These are phyloP conservation scores for Rhododendron ovatum DNA, from an alignment of 148 eudicot species.

Conservation along the genomic window DNA sequence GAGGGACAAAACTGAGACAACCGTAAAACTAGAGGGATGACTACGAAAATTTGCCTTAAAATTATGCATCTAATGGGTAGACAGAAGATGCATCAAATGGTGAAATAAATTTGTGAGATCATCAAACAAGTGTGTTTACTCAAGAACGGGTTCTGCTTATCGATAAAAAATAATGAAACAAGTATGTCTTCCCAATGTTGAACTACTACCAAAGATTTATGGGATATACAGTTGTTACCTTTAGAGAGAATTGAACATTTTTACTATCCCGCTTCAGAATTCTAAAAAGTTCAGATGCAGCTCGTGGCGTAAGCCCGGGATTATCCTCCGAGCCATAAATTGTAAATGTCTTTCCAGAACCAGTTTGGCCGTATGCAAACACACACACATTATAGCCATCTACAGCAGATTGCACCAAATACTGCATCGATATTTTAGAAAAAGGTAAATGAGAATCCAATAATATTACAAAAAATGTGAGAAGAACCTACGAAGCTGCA, in stretches of 20 bases:
- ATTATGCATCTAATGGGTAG: background rate
- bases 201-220: background rate
- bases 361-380: conserved; percentile 99
- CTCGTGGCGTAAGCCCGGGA: conserved; percentile 93
- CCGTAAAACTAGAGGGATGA: no score
- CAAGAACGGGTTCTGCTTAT: background rate
- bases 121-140: background rate
- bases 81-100: background rate
- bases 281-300: conserved; percentile 79
- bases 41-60: no score
- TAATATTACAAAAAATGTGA: background rate
- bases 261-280: conserved; percentile 69
- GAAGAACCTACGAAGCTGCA: background rate
- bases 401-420: conserved; percentile 93
- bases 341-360: conserved; percentile 97
- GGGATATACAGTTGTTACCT: conserved; percentile 39
- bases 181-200: background rate
- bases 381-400: conserved; percentile 97
- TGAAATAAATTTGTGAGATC: background rate
- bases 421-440: conserved; percentile 40
- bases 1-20: no score
- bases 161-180: background rate
- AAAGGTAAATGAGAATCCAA: background rate
- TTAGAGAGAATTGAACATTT: conserved; percentile 71
- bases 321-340: conserved; percentile 72